Percentiles rank a stretch among this genome's conserved stretches.
These are phyloP conservation scores for Colletotrichum sp. DNA, from an alignment of 2,329 filamentous ascomycete species.

Conservation along the genomic window DNA sequence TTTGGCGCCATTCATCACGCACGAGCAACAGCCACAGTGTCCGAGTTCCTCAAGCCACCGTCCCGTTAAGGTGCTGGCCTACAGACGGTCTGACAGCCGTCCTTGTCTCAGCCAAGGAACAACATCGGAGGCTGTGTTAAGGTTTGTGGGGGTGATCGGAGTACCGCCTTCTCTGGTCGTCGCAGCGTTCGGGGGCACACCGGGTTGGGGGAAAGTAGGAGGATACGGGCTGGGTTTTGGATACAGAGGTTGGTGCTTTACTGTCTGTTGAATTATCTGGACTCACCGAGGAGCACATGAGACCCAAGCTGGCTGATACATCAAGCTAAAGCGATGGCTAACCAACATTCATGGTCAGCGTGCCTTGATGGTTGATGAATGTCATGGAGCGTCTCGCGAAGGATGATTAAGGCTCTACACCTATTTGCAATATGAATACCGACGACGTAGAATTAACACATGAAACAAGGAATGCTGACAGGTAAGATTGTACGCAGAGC, in stretches of 20 bases:
- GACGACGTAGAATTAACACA: not conserved
- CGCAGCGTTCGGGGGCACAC: not conserved
- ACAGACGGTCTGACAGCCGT: not conserved
- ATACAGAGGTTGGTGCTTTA: not conserved
- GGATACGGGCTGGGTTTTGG: not conserved
- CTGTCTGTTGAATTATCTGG: not conserved
- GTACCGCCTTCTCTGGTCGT: not conserved
- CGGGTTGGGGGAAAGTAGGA: not conserved
- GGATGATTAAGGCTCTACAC: not conserved
- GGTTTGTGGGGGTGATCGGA: not conserved
- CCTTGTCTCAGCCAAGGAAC: not conserved
- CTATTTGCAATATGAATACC: not conserved
- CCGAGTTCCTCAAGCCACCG: not conserved
- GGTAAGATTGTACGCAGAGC: not conserved
- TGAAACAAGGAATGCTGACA: not conserved
- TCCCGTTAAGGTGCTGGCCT: not conserved
- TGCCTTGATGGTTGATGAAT: not conserved
- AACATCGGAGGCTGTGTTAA: not conserved
- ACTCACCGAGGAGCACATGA: not conserved
- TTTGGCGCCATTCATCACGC: not conserved
- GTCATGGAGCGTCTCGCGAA: not conserved
- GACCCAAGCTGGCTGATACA: not conserved
- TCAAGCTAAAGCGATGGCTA: not conserved
- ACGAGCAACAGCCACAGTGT: not conserved
- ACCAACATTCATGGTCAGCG: not conserved